Percentiles rank a stretch among this genome's conserved stretches.
These are phyloP conservation scores for Trametes hirsuta DNA, from an alignment of 1,284 basidiomycete genomes.

Conservation along the genomic window DNA sequence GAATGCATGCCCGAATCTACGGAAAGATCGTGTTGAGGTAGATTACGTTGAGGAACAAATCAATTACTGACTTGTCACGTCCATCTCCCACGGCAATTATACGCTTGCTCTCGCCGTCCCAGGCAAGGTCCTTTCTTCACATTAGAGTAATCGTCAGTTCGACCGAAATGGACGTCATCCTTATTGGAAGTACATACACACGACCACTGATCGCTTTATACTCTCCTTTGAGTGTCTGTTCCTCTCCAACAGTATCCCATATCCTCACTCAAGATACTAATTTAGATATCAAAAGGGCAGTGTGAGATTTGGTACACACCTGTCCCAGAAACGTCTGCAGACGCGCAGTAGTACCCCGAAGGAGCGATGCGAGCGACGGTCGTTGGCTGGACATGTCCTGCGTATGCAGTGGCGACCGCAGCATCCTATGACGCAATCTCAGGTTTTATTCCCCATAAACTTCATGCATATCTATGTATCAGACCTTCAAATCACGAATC, in stretches of 20 bases:
- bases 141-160: not conserved
- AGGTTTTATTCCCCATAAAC: not conserved
- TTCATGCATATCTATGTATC: conserved; percentile 5
- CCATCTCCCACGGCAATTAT: conserved; percentile 98
- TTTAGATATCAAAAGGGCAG: not conserved
- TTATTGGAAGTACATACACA: conserved; percentile 54
- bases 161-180: not conserved
- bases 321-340: conserved; percentile 80
- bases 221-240: conserved; percentile 85
- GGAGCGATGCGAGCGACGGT: conserved; percentile 94
- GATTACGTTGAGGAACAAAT: too few species aligned
- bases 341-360: conserved; percentile 94
- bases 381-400: conserved; percentile 83
- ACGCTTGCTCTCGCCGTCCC: conserved; percentile 97
- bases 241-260: conserved; percentile 93
- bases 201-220: conserved; percentile 83
- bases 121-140: conserved; percentile 86
- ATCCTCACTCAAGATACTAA: conserved; percentile 65
- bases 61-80: conserved; percentile 71
- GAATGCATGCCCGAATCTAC: conserved; percentile 86
- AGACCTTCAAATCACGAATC: conserved; percentile 66
- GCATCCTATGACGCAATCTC: conserved; percentile 50
- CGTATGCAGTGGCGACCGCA: conserved; percentile 61
- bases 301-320: conserved; percentile 46
- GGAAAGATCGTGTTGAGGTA: not conserved